Evolutionary conservation across 2,329 filamentous ascomycete genomes (phyloP).

Genomic region (Clonostachys sp.): DNA sequence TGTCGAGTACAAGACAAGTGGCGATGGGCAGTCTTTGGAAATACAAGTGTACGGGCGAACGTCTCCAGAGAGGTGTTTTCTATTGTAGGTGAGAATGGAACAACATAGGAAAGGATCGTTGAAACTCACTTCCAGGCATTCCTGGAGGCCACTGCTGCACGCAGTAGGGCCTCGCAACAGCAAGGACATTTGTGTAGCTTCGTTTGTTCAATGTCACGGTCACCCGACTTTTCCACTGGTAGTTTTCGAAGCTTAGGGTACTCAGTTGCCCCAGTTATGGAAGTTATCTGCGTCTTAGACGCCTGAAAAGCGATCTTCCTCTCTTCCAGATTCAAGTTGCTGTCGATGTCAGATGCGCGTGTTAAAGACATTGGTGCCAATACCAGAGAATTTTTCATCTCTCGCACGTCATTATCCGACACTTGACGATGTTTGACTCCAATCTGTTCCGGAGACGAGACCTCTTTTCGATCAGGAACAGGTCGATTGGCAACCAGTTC

Average conservation of each 20-base stretch:
- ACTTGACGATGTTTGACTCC: neutral
- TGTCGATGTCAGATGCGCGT: neutral
- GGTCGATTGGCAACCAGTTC: too few species aligned
- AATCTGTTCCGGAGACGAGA: neutral
- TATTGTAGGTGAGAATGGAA: neutral
- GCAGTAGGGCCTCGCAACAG: neutral
- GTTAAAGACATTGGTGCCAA: neutral
- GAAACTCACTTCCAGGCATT: neutral
- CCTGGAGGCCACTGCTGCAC: neutral
- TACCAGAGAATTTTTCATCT: neutral
- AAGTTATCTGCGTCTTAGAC: neutral
- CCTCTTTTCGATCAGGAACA: too few species aligned
- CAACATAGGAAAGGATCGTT: neutral
- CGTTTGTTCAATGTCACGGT: neutral
- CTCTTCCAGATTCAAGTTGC: neutral
- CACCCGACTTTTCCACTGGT: neutral
- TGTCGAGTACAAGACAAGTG: too few species aligned
- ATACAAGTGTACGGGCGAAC: neutral
- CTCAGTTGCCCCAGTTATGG: neutral
- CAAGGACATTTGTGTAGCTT: neutral
- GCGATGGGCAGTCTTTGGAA: neutral
- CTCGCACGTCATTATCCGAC: neutral
- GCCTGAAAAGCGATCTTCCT: neutral
- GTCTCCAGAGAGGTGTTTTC: neutral
- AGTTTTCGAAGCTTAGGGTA: neutral